A percentile compares a stretch with the other conserved stretches of the same genome.
These are phyloP conservation scores for Aspergillus cristatus DNA, from an alignment of 495 filamentous ascomycete species.

Conservation along the genomic window DNA sequence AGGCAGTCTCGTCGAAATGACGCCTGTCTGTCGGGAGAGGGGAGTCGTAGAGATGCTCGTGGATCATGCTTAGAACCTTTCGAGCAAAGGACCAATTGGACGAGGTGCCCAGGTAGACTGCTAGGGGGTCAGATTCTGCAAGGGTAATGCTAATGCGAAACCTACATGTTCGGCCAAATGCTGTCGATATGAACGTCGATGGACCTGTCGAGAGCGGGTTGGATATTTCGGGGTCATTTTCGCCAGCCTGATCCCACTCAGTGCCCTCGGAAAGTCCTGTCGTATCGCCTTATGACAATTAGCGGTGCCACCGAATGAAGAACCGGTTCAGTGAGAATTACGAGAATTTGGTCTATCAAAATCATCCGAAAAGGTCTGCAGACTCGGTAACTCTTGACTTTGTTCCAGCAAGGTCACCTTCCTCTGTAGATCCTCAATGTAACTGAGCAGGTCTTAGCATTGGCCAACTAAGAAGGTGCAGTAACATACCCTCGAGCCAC, in stretches of 20 bases:
- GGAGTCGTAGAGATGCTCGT: conserved; percentile 26
- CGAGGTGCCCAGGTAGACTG: conserved; percentile 36
- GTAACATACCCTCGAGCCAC: conserved; percentile 28
- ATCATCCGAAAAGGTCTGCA: too few species aligned
- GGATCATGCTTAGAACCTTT: conserved; percentile 28
- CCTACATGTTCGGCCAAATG: neutral
- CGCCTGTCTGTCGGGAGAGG: conserved; percentile 21
- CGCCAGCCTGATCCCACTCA: too few species aligned
- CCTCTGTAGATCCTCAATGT: conserved; percentile 28
- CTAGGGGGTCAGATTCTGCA: neutral
- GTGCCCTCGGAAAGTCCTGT: too few species aligned
- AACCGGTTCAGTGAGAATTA: too few species aligned
- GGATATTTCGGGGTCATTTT: conserved; percentile 20
- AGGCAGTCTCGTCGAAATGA: conserved; percentile 27
- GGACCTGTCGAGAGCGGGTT: conserved; percentile 30
- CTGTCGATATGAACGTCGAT: conserved; percentile 26
- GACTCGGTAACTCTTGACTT: conserved; percentile 3
- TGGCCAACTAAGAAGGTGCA: neutral
- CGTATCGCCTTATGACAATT: too few species aligned
- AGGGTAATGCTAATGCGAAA: too few species aligned
- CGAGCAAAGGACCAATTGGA: conserved; percentile 41
- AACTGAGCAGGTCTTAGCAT: conserved; percentile 14
- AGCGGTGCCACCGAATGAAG: too few species aligned
- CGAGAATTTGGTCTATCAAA: too few species aligned
- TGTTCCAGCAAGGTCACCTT: conserved; percentile 21